These are phyloP conservation scores for Rhododendron griersonianum DNA, from an alignment of 148 eudicot genomes.

Conservation along the genomic window DNA sequence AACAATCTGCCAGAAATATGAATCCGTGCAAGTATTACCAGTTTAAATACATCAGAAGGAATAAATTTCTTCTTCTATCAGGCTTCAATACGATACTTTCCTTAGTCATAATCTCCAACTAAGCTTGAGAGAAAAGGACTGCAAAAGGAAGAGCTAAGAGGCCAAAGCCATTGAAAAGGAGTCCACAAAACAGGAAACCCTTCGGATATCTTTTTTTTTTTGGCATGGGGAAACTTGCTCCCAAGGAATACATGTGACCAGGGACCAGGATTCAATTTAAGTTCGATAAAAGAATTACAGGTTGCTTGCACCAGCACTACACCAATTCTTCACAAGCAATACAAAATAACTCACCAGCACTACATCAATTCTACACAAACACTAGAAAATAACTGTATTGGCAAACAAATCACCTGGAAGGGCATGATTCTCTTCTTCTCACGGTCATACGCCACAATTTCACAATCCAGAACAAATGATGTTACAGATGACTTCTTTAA, in stretches of 20 bases:
- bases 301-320: slow-evolving; percentile 1
- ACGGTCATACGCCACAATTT: slow-evolving; percentile 89
- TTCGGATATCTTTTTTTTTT: background rate
- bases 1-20: background rate
- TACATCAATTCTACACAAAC: background rate
- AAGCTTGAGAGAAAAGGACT: background rate
- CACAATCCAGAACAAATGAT: slow-evolving; percentile 90
- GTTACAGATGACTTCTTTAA: slow-evolving; percentile 59
- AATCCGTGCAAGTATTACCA: background rate
- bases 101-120: background rate
- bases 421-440: slow-evolving; percentile 82
- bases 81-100: background rate
- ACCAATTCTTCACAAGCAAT: background rate
- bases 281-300: background rate
- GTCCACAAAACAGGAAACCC: background rate
- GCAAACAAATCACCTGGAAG: slow-evolving; percentile 59
- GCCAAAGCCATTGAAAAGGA: background rate
- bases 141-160: background rate
- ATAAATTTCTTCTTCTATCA: background rate
- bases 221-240: background rate
- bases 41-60: background rate
- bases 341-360: background rate
- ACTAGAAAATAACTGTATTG: background rate
- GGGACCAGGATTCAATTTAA: background rate
- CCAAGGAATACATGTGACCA: background rate